phyloP scores from a whole-genome alignment of 345 rosid genomes.

The Gossypioides kirkii region DNA sequence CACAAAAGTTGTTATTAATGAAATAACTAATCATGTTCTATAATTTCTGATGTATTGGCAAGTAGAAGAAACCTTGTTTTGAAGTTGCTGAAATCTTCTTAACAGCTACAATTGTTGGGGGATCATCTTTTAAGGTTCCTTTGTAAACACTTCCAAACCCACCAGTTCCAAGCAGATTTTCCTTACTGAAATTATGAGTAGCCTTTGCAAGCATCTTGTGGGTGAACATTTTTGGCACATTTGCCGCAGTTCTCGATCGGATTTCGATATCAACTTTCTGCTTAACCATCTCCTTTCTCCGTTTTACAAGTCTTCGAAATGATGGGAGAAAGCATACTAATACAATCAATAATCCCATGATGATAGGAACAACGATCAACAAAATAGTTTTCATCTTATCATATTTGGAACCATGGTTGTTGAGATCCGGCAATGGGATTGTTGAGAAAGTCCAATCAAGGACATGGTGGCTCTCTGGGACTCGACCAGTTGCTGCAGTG shows the following conservation, averaged over 20 bases:
- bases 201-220: slow-evolving; percentile 36
- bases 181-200: slow-evolving; percentile 31
- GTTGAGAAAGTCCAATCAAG: slow-evolving; percentile 2
- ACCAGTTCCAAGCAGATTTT: slow-evolving; percentile 37
- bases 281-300: slow-evolving; percentile 6
- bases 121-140: slow-evolving; percentile 25
- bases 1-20: neutral
- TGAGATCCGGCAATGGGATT: neutral
- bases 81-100: slow-evolving; percentile 39
- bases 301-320: neutral
- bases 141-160: slow-evolving; percentile 43
- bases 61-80: slow-evolving; percentile 23
- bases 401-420: neutral
- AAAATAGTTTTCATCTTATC: neutral
- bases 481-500: slow-evolving; percentile 31
- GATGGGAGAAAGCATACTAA: neutral
- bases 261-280: slow-evolving; percentile 24
- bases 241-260: slow-evolving; percentile 29
- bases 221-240: slow-evolving; percentile 27
- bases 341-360: slow-evolving; percentile 8
- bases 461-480: slow-evolving; percentile 26
- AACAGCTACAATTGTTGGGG: slow-evolving; percentile 29
- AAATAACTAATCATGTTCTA: neutral
- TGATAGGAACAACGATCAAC: slow-evolving; percentile 16
- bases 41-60: neutral